These are phyloP conservation scores for Psilocybe azurescens DNA, from an alignment of 768 basidiomycete species.

Conservation along the genomic window DNA sequence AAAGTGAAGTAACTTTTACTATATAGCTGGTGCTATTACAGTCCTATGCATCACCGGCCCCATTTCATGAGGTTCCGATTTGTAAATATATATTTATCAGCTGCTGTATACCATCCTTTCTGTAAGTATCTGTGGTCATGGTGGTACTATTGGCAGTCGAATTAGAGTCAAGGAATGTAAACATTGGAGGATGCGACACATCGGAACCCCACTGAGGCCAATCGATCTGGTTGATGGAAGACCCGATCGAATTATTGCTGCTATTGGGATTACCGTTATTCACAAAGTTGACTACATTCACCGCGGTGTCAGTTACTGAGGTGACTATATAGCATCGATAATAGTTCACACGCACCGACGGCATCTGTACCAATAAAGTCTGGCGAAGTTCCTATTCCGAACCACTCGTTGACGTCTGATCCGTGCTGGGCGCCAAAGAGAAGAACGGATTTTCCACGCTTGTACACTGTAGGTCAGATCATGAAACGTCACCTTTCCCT, in stretches of 20 bases:
- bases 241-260: neutral
- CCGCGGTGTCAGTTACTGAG: too few species aligned
- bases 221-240: neutral
- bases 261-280: conserved; percentile 6
- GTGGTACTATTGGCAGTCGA: neutral
- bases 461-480: conserved; percentile 3
- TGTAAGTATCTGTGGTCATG: neutral
- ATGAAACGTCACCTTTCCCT: neutral
- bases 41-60: too few species aligned
- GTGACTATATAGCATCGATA: too few species aligned
- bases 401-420: conserved; percentile 7
- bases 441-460: conserved; percentile 2
- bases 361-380: conserved; percentile 11
- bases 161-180: neutral
- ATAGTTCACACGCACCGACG: neutral
- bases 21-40: too few species aligned
- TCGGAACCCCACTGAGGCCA: neutral
- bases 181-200: neutral
- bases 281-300: neutral
- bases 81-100: conserved; percentile 1
- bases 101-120: neutral
- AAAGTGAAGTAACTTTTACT: too few species aligned
- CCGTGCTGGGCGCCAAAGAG: conserved; percentile 5
- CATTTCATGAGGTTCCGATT: neutral
- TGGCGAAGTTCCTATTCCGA: neutral